Evolutionary conservation across 1,284 basidiomycete species (phyloP), one percentile per base, ranked within the genome.

Genomic region (Moesziomyces sp.): DNA sequence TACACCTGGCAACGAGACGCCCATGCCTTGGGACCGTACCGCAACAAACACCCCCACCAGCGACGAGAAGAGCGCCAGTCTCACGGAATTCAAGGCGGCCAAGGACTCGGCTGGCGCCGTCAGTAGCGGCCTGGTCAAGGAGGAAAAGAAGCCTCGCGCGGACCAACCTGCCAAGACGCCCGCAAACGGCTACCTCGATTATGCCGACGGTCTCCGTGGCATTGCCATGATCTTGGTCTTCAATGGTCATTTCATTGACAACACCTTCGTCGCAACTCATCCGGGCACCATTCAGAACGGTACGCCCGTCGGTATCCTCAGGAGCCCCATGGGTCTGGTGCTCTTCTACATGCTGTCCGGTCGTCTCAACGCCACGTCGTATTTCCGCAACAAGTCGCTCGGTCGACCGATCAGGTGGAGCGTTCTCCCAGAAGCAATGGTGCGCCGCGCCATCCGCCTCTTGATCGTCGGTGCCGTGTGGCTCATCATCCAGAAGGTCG

Each of bases 171-270:
- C 60, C 51, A 74, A 74, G 52, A 65, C 24, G 1, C 51, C 54
- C 2, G 65, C 61, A 26, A 64, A 58, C 43, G 65, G 65, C 14
- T 73, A 73, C 51, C 78, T 85, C 61, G 84, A 82, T 60, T 85
- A 85, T 79, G 84, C 85, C 50, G 85, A 85, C 51, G 85, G 85
- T 54, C 74, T 85, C 5, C 81, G 85, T 49, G 85, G 85, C 46
- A 69, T 85, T 49, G 84, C 85, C 33, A 83, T 83, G 47, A 62
- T 85, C 57, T 71, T 85, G 74, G 85, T 85, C 2, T 74, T 74
- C 61, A 84, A 84, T 55, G 84, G 85, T 55, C 84, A 85, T 71
- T 85, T 84, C 56, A 76, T 82, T 57, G 84, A 85, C 68, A 65
- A 85, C 46, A 85, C 85, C 14, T 85, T 84, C 75, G 66, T 81